Conservation (phyloP, 2,329 filamentous ascomycete species). For the Hypoxylon sp. region DNA sequence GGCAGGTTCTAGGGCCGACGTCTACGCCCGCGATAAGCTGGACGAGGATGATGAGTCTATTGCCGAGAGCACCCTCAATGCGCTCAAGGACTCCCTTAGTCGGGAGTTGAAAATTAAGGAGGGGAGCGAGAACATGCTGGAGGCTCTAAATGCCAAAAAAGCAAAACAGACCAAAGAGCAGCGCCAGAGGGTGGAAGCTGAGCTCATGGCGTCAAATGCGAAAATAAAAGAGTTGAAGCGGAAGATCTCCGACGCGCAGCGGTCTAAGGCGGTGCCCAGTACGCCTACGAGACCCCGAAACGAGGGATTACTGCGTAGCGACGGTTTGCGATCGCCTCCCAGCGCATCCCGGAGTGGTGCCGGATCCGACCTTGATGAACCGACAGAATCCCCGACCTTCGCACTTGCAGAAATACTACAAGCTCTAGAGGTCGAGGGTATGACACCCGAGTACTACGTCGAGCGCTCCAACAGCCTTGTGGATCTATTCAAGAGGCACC, state of each 20-base stretch:
- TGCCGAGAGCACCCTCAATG: constrained; percentile 79
- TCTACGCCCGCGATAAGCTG: constrained; percentile 66
- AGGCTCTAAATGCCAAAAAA: constrained; percentile 94
- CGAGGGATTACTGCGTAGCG: constrained; percentile 62
- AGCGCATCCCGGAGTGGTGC: constrained; percentile 68
- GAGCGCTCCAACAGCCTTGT: constrained; percentile 91
- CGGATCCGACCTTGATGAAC: constrained; percentile 74
- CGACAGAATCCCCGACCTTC: constrained; percentile 89
- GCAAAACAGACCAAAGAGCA: constrained; percentile 95
- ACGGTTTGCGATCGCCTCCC: constrained; percentile 67
- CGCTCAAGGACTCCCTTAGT: constrained; percentile 86
- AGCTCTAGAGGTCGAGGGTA: constrained; percentile 86
- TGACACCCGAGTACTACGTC: constrained; percentile 95
- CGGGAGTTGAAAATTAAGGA: constrained; percentile 98
- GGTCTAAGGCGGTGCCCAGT: constrained; percentile 60
- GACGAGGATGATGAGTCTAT: constrained; percentile 71
- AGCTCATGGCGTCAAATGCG: constrained; percentile 88
- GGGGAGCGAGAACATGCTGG: constrained; percentile 96
- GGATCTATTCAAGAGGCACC: constrained; percentile 94
- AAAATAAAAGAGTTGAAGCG: constrained; percentile 72
- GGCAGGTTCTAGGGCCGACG: constrained; percentile 69
- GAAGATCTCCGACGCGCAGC: constrained; percentile 72
- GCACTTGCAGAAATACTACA: constrained; percentile 91
- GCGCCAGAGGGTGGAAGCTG: constrained; percentile 82
- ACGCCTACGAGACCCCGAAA: constrained; percentile 68